Base-by-base conservation (phyloP, 2,329 filamentous ascomycete species). In the Endocalyx cinctus region DNA sequence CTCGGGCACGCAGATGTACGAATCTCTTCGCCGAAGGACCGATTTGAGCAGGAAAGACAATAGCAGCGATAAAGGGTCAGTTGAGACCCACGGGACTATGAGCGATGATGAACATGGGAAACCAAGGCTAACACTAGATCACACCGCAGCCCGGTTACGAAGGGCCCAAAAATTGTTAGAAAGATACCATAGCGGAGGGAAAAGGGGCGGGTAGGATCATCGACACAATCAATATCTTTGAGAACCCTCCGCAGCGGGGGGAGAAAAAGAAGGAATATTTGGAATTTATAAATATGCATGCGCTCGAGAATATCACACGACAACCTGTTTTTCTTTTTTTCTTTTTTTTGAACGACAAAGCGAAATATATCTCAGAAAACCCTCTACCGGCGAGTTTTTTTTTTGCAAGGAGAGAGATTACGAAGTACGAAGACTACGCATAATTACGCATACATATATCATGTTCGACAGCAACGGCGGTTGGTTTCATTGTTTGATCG, bases 91-190 rank as follows among this genome's bases (percentile, higher is more conserved):
- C 25, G 32, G 26, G 7, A 34, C 15, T 17, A 11, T 37, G 29
- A 45, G 42, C 27, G 39, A 39, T 17, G 37, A 38, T 15, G 39
- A 34, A 8, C 35, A 39, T 17, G 35, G 31, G 12, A 40, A 34
- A 18, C 42, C 43, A 14, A 34, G 25, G 27, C 37, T 46, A 29
- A 37, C 31, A 5, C 27, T 54, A 27, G 45, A 50, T 17, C 43
- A 42, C 18, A 38, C 40, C 10, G 41, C 45, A 33, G 46, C 44
- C 14, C 38, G 52, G 26, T 27, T 55, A 10, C 39, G 34, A 12
- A 42, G 52, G 33, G 52, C 50, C 4, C 42, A 44, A 16, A 46
- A 33, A 35, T 29, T 55, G 2, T 29, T 54, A 5, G 20, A 30
- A 10, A 39, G 20, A 8, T 23, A 8, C 20, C 20, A 23, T 8